Evolutionary conservation across 371 early-diverging fungal genomes (phyloP).

Genomic region (Rhizopus stolonifer): DNA sequence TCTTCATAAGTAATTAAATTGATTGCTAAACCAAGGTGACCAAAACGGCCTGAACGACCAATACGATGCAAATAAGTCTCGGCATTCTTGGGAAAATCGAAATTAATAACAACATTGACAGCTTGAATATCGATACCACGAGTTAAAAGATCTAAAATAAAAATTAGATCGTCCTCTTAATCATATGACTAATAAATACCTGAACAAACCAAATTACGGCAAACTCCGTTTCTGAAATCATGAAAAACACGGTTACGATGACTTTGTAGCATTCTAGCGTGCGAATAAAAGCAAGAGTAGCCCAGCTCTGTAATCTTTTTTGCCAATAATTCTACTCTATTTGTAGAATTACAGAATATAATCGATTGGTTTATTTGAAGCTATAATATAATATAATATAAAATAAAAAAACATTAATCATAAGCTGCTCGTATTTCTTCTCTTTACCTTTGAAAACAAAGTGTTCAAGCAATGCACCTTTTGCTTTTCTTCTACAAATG

Average conservation of each 20-base stretch:
- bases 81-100: slow-evolving; percentile 98
- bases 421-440: not conserved
- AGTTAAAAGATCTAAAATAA: slow-evolving; percentile 81
- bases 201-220: slow-evolving; percentile 94
- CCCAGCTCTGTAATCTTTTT: slow-evolving; percentile 98
- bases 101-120: slow-evolving; percentile 99
- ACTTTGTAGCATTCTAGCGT: slow-evolving; percentile 95
- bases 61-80: slow-evolving; percentile 99
- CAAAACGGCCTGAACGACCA: slow-evolving; percentile 96
- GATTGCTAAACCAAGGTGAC: slow-evolving; percentile 95
- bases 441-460: slow-evolving; percentile 79
- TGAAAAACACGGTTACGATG: slow-evolving; percentile 98
- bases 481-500: slow-evolving; percentile 95
- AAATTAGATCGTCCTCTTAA: not conserved
- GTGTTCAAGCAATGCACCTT: slow-evolving; percentile 98
- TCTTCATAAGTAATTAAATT: slow-evolving; percentile 97
- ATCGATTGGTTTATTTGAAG: slow-evolving; percentile 99
- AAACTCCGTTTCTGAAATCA: slow-evolving; percentile 95
- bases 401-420: too few species aligned
- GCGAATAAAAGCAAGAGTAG: slow-evolving; percentile 97
- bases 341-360: slow-evolving; percentile 97
- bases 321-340: slow-evolving; percentile 95
- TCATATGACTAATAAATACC: slow-evolving; percentile 23
- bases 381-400: slow-evolving; percentile 18
- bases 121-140: slow-evolving; percentile 99